Conservation (phyloP, 116 monocot genomes). For the Cymodocea nodosa region DNA sequence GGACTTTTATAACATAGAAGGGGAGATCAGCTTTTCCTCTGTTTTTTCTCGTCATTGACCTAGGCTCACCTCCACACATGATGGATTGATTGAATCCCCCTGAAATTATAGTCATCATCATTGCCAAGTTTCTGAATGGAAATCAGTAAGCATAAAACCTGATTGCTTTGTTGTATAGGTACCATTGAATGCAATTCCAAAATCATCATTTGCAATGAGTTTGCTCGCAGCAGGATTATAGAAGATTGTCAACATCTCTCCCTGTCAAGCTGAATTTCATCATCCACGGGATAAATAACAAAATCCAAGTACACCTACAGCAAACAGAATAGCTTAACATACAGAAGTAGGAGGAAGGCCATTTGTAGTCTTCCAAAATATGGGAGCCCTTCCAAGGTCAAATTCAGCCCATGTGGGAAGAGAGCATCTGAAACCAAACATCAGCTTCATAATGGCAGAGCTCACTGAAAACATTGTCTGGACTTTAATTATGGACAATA, state of each 20-base stretch:
- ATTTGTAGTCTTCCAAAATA: constrained; percentile 84
- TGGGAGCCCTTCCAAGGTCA: constrained; percentile 69
- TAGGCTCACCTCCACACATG: constrained; percentile 84
- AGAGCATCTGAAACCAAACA: constrained; percentile 27
- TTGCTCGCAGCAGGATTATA: constrained; percentile 78
- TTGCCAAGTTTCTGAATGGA: neutral
- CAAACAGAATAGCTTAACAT: constrained; percentile 10
- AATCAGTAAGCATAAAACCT: neutral
- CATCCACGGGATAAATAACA: neutral
- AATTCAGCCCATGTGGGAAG: constrained; percentile 88
- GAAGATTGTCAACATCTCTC: constrained; percentile 64
- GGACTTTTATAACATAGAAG: constrained; percentile 57
- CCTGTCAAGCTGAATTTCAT: constrained; percentile 25
- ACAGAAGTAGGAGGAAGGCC: constrained; percentile 87
- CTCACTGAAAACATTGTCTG: too few species aligned
- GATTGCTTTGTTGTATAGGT: constrained; percentile 4
- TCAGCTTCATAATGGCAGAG: neutral
- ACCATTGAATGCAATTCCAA: constrained; percentile 90
- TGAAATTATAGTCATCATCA: constrained; percentile 4
- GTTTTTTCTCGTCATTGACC: constrained; percentile 57
- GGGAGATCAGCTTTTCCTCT: constrained; percentile 81
- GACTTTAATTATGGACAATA: too few species aligned
- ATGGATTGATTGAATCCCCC: constrained; percentile 97
- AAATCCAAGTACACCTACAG: neutral
- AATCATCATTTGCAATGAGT: constrained; percentile 45